A percentile compares a stretch with the other conserved stretches of the same genome.
Conservation (phyloP, 1,284 basidiomycete species). For the Heterobasidion irregulare region DNA sequence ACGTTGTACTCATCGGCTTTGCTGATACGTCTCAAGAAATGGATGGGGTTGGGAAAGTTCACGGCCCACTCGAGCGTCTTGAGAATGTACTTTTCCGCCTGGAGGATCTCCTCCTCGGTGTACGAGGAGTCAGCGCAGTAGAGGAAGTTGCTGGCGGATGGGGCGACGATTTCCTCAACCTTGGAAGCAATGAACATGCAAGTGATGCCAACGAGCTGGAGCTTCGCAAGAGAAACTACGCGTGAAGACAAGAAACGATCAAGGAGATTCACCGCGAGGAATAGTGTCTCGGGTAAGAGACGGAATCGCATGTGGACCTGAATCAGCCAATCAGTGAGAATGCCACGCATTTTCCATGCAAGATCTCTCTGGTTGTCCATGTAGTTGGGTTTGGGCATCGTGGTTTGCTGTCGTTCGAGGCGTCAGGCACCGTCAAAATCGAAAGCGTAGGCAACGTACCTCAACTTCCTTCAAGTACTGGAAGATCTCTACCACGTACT, state of each 20-base stretch:
- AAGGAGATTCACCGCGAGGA: conserved; percentile 91
- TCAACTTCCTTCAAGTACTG: conserved; percentile 79
- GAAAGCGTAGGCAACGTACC: conserved; percentile 26
- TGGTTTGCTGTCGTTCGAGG: conserved; percentile 47
- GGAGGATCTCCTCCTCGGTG: conserved; percentile 81
- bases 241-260: conserved; percentile 93
- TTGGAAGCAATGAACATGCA: conserved; percentile 93
- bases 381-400: conserved; percentile 84
- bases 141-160: conserved; percentile 83
- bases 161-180: conserved; percentile 94
- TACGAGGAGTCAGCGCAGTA: conserved; percentile 87
- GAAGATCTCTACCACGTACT: conserved; percentile 95
- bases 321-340: conserved; percentile 95
- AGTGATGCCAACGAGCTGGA: conserved; percentile 93
- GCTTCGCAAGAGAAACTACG: conserved; percentile 85
- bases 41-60: conserved; percentile 89
- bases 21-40: conserved; percentile 86
- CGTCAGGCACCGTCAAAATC: conserved; percentile 1
- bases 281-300: conserved; percentile 92
- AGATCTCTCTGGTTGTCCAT: conserved; percentile 89
- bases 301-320: conserved; percentile 94
- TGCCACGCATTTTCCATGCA: conserved; percentile 90
- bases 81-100: conserved; percentile 91
- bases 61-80: conserved; percentile 91
- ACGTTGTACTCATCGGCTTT: conserved; percentile 97